Evolutionary conservation across 495 filamentous ascomycete genomes (phyloP).

Genomic region (Hypoxylon lienhwacheense): DNA sequence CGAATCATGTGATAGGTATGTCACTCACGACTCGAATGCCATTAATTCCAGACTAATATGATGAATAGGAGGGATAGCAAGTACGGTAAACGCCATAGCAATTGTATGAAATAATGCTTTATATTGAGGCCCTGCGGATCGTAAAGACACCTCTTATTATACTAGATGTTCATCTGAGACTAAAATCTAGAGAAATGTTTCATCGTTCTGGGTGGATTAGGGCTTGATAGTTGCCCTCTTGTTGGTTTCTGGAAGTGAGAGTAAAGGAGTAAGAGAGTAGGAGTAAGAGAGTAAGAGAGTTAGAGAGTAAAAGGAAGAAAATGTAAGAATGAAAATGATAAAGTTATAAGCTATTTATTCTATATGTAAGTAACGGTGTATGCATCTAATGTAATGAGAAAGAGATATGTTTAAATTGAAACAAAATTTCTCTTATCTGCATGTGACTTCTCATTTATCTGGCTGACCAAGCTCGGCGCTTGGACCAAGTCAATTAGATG

Average conservation of each 20-base stretch:
- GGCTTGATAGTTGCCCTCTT: no score
- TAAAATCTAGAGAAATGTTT: no score
- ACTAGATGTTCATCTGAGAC: no score
- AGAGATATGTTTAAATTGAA: neutral
- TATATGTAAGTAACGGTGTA: neutral
- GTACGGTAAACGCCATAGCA: constrained; percentile 43
- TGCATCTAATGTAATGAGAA: neutral
- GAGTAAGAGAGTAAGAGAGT: no score
- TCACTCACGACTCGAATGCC: constrained; percentile 2
- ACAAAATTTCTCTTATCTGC: constrained; percentile 8
- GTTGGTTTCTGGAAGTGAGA: no score
- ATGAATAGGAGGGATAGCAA: constrained; percentile 36
- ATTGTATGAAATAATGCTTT: constrained; percentile 40
- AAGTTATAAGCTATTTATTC: no score
- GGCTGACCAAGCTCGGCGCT: constrained; percentile 25
- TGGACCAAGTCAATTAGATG: constrained; percentile 18
- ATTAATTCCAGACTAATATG: constrained; percentile 38
- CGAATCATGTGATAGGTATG: constrained; percentile 51
- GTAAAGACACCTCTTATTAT: neutral
- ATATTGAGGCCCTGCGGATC: no score
- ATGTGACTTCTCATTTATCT: constrained; percentile 24
- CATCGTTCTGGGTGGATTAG: no score
- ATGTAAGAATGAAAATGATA: no score
- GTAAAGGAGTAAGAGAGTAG: no score
- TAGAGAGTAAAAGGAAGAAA: no score